Base-by-base conservation (phyloP, 331 rosid genomes). In the Arachis monticola region DNA sequence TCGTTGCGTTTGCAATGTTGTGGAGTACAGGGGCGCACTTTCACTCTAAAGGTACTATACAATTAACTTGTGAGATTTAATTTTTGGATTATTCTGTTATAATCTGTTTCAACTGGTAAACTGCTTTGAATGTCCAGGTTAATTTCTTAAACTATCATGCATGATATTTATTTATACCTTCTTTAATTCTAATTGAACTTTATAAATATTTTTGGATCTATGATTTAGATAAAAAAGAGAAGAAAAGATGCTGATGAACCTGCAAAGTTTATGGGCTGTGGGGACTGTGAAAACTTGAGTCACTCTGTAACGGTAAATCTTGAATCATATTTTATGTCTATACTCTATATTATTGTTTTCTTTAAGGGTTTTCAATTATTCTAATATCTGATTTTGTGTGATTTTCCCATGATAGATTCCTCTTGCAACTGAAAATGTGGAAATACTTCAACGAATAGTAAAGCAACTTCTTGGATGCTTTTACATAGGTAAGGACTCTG, bases 221-320 rank as follows among this genome's bases (percentile, higher is more conserved):
- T 83, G 65, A 64, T 75, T 27, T 73, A 94, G 99, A 83, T 94
- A 2, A 94, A 92, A 81, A 94, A 87, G 85, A 89, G 91, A 72
- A 88, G 86, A 78, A 90, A 90, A 81, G 80, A 86, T 81, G 99
- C 97, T 9, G 86, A 67, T 69, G 97, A 92, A 88, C 97, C 99
- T 64, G 79, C 74, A 4, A 94, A 94, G 88, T 94, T 84, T 83
- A 88, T 94, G 99, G 99, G 99, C 48, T 85, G 89, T 73, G 99
- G 99, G 79, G 96, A 92, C 75, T 94, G 96, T 81, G 97, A 94
- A 85, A 94, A 94, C 85, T 79, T 92, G 85, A 94, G 97, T 85
- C 99, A 90, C 80, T 94, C 99, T 3, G 32, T 84, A 8, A 90
- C 91, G 93, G 97, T 94, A 84, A 61, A 53, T 64, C 45, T 57